Evolutionary conservation across 345 rosid species (phyloP).

Genomic region (Eutrema heterophyllum): DNA sequence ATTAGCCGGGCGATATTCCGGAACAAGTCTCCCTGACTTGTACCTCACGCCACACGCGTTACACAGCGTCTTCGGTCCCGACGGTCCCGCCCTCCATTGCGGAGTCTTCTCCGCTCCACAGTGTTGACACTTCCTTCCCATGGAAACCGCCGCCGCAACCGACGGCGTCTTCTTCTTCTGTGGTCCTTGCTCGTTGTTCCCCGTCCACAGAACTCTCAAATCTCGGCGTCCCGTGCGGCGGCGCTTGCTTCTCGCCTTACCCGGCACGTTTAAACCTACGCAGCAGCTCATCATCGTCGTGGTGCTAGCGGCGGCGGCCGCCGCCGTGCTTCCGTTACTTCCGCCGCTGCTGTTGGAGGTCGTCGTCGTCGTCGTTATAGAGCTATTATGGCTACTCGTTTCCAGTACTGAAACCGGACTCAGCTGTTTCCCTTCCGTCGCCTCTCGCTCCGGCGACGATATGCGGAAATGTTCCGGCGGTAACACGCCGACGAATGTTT

Average conservation of each 20-base stretch:
- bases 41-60: conserved; percentile 88
- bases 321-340: conserved; percentile 4
- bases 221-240: conserved; percentile 37
- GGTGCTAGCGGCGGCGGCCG: not conserved
- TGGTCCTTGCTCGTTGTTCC: conserved; percentile 15
- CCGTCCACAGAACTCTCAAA: conserved; percentile 28
- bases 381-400: conserved; percentile 45
- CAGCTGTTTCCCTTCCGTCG: conserved; percentile 32
- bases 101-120: conserved; percentile 86
- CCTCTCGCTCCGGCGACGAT: conserved; percentile 19
- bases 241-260: conserved; percentile 62
- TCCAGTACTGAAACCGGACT: conserved; percentile 73
- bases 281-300: conserved; percentile 37
- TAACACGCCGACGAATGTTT: conserved; percentile 44
- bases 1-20: conserved; percentile 76
- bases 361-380: conserved; percentile 14
- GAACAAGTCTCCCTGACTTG: conserved; percentile 80
- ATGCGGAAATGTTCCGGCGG: conserved; percentile 18
- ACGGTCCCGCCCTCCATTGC: conserved; percentile 85
- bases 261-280: conserved; percentile 41
- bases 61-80: conserved; percentile 78
- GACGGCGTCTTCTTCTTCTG: conserved; percentile 31
- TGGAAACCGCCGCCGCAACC: not conserved
- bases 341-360: conserved; percentile 36
- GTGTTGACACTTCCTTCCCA: conserved; percentile 79